A percentile compares a stretch with the other conserved stretches of the same genome.
Conservation (phyloP, 75 land plant genomes). For the Cupressus sempervirens region DNA sequence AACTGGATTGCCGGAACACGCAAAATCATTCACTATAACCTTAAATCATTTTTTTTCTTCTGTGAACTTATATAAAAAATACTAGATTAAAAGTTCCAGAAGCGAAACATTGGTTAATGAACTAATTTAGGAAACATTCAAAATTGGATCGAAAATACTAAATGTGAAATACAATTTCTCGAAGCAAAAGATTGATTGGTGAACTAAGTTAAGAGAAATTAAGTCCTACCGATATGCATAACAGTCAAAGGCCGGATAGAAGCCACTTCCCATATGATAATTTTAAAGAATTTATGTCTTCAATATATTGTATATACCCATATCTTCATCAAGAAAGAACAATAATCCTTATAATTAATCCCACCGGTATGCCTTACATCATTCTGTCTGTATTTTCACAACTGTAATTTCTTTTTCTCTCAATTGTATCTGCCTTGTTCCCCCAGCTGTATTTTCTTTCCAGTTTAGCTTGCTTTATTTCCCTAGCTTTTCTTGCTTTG, state of each 20-base stretch:
- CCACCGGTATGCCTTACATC: background rate
- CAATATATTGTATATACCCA: background rate
- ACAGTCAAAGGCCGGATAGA: background rate
- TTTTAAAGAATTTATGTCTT: background rate
- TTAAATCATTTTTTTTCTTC: background rate
- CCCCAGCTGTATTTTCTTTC: background rate
- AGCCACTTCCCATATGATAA: background rate
- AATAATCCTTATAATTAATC: background rate
- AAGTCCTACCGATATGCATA: background rate
- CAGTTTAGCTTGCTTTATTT: background rate
- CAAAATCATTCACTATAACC: background rate
- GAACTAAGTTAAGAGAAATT: background rate
- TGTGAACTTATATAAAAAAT: too few species aligned
- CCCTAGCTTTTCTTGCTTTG: too few species aligned
- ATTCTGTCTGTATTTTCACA: background rate
- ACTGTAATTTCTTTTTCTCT: background rate
- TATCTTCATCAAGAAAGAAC: background rate
- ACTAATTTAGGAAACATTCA: background rate
- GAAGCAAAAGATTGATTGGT: background rate
- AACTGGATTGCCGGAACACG: background rate
- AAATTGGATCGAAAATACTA: too few species aligned
- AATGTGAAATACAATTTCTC: too few species aligned
- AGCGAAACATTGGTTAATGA: background rate
- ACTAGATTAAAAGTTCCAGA: too few species aligned
- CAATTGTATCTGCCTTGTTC: too few species aligned